phyloP scores from a whole-genome alignment of 1,284 basidiomycete species.

The Naganishia liquefaciens region DNA sequence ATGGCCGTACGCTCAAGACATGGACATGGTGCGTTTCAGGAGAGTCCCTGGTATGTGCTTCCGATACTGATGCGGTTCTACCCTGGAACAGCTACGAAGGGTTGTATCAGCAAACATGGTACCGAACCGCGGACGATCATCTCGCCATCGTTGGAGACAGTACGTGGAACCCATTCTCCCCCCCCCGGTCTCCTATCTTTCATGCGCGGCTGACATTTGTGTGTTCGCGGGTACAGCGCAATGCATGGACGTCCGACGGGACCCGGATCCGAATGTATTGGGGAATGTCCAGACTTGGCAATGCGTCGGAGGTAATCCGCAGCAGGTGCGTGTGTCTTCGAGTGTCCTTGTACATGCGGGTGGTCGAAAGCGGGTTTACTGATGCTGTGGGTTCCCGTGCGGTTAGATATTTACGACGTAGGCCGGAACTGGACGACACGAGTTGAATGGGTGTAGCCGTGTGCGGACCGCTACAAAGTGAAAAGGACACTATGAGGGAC shows the following conservation, averaged over 20 bases:
- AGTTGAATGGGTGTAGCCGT: too few species aligned
- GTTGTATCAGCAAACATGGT: conserved; percentile 21
- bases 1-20: conserved; percentile 26
- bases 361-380: not conserved
- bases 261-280: conserved; percentile 1
- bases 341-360: not conserved
- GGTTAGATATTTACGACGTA: not conserved
- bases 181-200: not conserved
- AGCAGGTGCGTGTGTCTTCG: conserved; percentile 14
- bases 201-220: not conserved
- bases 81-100: conserved; percentile 1
- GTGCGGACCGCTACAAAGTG: not conserved
- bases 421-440: not conserved
- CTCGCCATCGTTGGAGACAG: conserved; percentile 32
- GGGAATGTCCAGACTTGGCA: conserved; percentile 29
- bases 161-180: too few species aligned
- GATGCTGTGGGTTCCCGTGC: not conserved
- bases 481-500: not conserved
- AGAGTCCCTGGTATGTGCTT: not conserved
- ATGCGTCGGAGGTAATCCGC: conserved; percentile 24
- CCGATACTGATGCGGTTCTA: not conserved
- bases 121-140: conserved; percentile 27
- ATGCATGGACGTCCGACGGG: conserved; percentile 28
- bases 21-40: conserved; percentile 31
- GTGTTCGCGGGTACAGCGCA: not conserved